A percentile compares a stretch with the other conserved stretches of the same genome.
phyloP scores from a whole-genome alignment of 345 rosid species.

The Balakata baccata region DNA sequence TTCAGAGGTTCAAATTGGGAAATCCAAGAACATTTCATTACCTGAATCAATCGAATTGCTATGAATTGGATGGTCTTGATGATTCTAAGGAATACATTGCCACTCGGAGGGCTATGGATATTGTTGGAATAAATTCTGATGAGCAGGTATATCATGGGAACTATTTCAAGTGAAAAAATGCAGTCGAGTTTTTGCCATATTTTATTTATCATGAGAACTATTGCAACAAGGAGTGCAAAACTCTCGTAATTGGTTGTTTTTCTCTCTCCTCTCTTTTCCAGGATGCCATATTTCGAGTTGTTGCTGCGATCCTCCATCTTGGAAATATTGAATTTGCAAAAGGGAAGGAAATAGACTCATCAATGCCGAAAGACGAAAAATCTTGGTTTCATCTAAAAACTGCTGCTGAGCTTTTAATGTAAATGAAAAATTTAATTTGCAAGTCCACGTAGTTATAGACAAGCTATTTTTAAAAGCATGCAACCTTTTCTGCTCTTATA shows the following conservation, averaged over 20 bases:
- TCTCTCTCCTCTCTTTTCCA: constrained; percentile 24
- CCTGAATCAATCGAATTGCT: constrained; percentile 92
- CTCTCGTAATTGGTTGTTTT: constrained; percentile 12
- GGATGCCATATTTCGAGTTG: constrained; percentile 90
- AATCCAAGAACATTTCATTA: constrained; percentile 85
- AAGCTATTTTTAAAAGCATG: constrained; percentile 7
- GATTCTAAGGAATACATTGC: constrained; percentile 77
- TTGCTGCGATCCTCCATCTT: constrained; percentile 91
- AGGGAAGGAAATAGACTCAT: constrained; percentile 89
- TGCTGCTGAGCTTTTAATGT: constrained; percentile 87
- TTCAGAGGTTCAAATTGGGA: constrained; percentile 72
- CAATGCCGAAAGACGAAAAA: constrained; percentile 83
- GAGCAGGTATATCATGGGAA: constrained; percentile 66
- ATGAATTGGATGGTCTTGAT: constrained; percentile 67
- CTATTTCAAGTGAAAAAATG: constrained; percentile 17
- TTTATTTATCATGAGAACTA: too few species aligned
- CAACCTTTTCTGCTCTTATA: neutral
- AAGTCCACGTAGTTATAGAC: constrained; percentile 9
- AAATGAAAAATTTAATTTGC: constrained; percentile 24
- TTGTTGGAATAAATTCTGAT: constrained; percentile 78
- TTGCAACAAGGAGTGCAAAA: neutral
- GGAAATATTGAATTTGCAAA: constrained; percentile 90
- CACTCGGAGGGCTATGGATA: constrained; percentile 91
- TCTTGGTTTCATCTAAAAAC: constrained; percentile 84
- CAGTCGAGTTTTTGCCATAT: neutral